Evolutionary conservation across 169 alveolate species (phyloP), one percentile per base, ranked within the genome.

Genomic region (Cryptosporidium ubiquitum): DNA sequence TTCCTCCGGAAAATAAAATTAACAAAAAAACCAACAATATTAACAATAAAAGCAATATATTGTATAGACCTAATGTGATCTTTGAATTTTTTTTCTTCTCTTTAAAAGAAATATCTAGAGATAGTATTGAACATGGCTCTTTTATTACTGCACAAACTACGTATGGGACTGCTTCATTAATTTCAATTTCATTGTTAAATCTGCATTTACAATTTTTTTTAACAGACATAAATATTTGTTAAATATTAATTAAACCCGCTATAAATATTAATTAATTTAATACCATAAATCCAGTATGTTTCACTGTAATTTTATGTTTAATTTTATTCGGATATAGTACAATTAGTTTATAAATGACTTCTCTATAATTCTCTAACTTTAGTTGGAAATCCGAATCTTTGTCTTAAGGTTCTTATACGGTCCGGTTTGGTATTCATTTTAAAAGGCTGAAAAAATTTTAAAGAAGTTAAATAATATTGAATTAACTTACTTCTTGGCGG

Each of bases 341-440:
- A n/a, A 26, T 55, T 55, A 20, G 6, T 20, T 55, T 7, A 3
- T 55, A 26, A 64, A 64, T 64, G 7, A 5, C 7, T 58, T 3
- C 37, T 37, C 71, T 37, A 37, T 37, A 33, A 64, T 18, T 33
- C 49, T 64, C 66, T 79, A 40, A 64, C 75, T 64, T 79, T 79
- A 44, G 79, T 61, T 79, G 89, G 58, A 44, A 79, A 79, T 5
- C 89, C 89, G 44, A 79, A 79, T 1, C 89, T 79, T 33, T 79
- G 89, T 26, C 89, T 37, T 29, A 79, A 42, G 9, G 64, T 16
- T 33, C 89, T 79, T 42, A 79, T 64, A 9, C 89, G 58, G 4
- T 79, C 68, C 5, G 75, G 42, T 35, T 64, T 61, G 14, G 33
- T 33, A 35, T 39, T 60, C 1, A 52, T 18, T 20, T 79, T 35